Percentiles rank a stretch among this genome's conserved stretches.
Evolutionary conservation across 768 basidiomycete genomes (phyloP).

Genomic region (Flagelloscypha sp.): DNA sequence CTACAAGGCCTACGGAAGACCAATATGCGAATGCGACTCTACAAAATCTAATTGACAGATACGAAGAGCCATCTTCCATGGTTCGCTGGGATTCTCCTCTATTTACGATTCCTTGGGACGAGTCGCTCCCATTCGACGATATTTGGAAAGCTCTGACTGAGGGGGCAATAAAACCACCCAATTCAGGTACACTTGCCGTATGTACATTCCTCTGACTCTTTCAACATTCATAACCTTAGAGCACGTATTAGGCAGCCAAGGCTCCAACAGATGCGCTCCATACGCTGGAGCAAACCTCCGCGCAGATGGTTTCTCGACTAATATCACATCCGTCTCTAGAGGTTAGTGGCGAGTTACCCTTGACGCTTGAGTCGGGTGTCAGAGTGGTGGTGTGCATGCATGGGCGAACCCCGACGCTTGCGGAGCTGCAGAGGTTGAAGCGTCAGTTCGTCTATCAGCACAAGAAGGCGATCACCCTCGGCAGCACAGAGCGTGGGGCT

Average conservation of each 20-base stretch:
- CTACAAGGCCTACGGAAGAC: slow-evolving; percentile 32
- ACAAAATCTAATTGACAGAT: slow-evolving; percentile 80
- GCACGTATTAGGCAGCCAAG: slow-evolving; percentile 58
- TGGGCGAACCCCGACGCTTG: slow-evolving; percentile 78
- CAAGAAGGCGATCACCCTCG: slow-evolving; percentile 81
- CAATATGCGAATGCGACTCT: slow-evolving; percentile 67
- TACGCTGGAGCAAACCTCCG: slow-evolving; percentile 72
- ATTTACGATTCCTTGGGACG: slow-evolving; percentile 77
- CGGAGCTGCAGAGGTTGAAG: slow-evolving; percentile 83
- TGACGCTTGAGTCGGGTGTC: too few species aligned
- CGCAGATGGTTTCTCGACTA: slow-evolving; percentile 59
- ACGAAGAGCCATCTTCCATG: slow-evolving; percentile 96
- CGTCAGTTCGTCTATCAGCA: slow-evolving; percentile 88
- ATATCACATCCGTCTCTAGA: too few species aligned
- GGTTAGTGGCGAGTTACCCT: too few species aligned
- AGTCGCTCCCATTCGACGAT: slow-evolving; percentile 50
- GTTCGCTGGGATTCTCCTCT: slow-evolving; percentile 98
- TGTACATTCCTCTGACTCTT: slow-evolving; percentile 17
- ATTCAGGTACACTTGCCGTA: slow-evolving; percentile 72
- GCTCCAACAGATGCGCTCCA: slow-evolving; percentile 86
- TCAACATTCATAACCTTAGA: background rate
- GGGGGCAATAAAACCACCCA: slow-evolving; percentile 79
- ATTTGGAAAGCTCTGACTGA: slow-evolving; percentile 80
- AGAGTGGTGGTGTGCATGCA: too few species aligned
- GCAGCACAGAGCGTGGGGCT: slow-evolving; percentile 65